A percentile compares a stretch with the other conserved stretches of the same genome.
Conservation (phyloP, 441 rosid genomes). For the Macaranga tanarius region DNA sequence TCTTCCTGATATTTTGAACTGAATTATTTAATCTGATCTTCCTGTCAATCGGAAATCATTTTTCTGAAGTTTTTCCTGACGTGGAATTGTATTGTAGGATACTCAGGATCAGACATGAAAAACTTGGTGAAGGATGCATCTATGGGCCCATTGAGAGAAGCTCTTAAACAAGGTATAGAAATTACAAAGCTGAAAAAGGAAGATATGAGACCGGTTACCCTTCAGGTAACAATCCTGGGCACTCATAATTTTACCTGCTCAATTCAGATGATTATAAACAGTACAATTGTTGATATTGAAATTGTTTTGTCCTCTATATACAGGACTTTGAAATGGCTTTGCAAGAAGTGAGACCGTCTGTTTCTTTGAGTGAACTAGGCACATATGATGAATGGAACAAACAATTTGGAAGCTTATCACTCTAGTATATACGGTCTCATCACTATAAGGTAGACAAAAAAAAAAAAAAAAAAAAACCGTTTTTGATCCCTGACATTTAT, state of each 20-base stretch:
- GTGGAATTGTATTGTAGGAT: constrained; percentile 42
- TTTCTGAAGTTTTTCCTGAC: constrained; percentile 8
- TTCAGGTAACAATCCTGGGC: constrained; percentile 49
- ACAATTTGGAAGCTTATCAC: constrained; percentile 84
- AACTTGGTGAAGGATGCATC: constrained; percentile 95
- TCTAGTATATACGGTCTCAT: constrained; percentile 25
- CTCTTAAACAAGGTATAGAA: constrained; percentile 80
- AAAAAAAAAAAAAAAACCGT: not conserved
- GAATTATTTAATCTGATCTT: too few species aligned
- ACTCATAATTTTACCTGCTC: not conserved
- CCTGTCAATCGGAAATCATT: not conserved
- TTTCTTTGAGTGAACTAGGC: constrained; percentile 74
- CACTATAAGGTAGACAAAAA: not conserved
- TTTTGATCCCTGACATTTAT: not conserved
- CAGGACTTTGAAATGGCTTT: constrained; percentile 78
- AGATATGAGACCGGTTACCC: constrained; percentile 75
- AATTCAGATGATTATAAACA: not conserved
- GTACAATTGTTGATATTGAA: not conserved
- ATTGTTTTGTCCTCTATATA: not conserved
- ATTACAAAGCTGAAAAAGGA: constrained; percentile 76
- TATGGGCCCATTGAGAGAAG: constrained; percentile 96
- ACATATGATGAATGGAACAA: constrained; percentile 82
- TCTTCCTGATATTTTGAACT: not conserved
- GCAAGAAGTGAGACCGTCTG: constrained; percentile 92
- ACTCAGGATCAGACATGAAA: constrained; percentile 98